Conservation (phyloP, 148 eudicot species). For the Salicornia ramosissima region DNA sequence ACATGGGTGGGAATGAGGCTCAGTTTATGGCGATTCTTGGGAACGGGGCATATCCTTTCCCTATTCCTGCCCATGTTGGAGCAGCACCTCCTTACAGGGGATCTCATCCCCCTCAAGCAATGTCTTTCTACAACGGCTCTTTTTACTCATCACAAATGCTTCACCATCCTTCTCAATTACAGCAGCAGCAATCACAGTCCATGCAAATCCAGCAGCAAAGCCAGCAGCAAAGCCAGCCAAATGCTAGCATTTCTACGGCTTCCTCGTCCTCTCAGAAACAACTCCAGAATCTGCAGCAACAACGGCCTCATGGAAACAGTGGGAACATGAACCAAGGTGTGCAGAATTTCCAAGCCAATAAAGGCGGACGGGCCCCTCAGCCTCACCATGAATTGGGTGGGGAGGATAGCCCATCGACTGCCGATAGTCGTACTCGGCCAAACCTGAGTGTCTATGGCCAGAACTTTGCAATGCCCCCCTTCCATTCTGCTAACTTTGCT, state of each 20-base stretch:
- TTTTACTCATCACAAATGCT: conserved; percentile 85
- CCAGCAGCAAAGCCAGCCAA: conserved; percentile 51
- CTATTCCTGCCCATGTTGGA: conserved; percentile 68
- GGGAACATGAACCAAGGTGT: conserved; percentile 41
- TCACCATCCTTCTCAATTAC: conserved; percentile 86
- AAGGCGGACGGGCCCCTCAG: conserved; percentile 44
- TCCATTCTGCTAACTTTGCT: conserved; percentile 66
- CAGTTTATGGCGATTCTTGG: conserved; percentile 77
- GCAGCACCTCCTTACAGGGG: conserved; percentile 67
- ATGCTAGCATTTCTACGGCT: conserved; percentile 46
- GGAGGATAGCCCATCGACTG: conserved; percentile 77
- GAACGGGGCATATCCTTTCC: conserved; percentile 59
- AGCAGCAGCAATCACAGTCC: conserved; percentile 42
- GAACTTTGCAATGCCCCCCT: conserved; percentile 70
- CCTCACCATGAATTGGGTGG: conserved; percentile 48
- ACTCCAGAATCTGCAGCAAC: conserved; percentile 65
- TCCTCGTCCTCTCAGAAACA: conserved; percentile 86
- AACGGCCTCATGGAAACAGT: conserved; percentile 43
- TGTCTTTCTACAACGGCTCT: conserved; percentile 76
- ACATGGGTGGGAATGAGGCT: conserved; percentile 55
- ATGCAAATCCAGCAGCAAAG: conserved; percentile 44
- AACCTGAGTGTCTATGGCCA: conserved; percentile 60
- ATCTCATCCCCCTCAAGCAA: conserved; percentile 59
- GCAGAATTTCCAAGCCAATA: conserved; percentile 50
- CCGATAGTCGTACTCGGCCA: conserved; percentile 70